Conservation (phyloP, 2,329 filamentous ascomycete genomes). For the Aureobasidium lini region DNA sequence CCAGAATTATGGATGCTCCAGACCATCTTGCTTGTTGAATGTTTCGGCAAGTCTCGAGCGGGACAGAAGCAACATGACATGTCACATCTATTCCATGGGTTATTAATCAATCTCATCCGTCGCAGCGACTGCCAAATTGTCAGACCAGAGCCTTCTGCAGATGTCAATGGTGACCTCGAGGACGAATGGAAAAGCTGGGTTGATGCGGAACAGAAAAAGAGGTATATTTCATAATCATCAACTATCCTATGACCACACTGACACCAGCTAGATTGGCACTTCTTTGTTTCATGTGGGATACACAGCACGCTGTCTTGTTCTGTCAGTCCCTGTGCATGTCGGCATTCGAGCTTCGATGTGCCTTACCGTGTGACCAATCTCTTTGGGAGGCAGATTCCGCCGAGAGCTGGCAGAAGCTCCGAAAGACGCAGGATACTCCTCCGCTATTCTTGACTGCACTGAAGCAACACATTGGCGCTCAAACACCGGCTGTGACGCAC, state of each 20-base stretch:
- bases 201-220: conserved; percentile 51
- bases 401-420: conserved; percentile 42
- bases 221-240: conserved; percentile 26
- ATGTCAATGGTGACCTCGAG: conserved; percentile 35
- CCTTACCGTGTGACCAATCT: conserved; percentile 47
- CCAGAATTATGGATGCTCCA: conserved; percentile 56
- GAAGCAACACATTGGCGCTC: conserved; percentile 47
- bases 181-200: conserved; percentile 47
- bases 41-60: conserved; percentile 56
- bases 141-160: conserved; percentile 29
- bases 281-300: conserved; percentile 60
- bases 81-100: conserved; percentile 52
- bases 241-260: not conserved
- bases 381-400: conserved; percentile 53
- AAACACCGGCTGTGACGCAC: conserved; percentile 24
- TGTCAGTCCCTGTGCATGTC: conserved; percentile 62
- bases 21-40: conserved; percentile 55
- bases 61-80: conserved; percentile 58
- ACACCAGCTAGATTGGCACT: conserved; percentile 40
- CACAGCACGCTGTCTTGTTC: conserved; percentile 56
- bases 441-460: conserved; percentile 46
- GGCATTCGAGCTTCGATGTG: conserved; percentile 53
- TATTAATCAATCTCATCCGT: conserved; percentile 49
- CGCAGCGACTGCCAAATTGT: conserved; percentile 46
- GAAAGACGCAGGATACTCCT: conserved; percentile 29